A percentile compares a stretch with the other conserved stretches of the same genome.
Conservation (phyloP, 192 early-diverging fungal genomes). For the Borealophlyctis nickersoniae region DNA sequence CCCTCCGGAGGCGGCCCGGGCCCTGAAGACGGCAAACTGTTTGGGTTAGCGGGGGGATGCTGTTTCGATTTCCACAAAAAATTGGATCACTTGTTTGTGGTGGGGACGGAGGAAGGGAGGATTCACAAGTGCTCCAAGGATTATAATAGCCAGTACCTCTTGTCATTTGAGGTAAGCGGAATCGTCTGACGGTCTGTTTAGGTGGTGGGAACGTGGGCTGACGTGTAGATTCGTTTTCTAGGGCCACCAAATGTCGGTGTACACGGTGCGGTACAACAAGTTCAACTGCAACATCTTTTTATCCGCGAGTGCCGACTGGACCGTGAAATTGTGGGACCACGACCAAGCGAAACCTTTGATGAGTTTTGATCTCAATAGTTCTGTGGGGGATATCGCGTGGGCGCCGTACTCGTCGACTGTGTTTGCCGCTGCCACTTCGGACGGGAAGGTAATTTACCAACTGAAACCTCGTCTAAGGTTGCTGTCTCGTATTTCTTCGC, state of each 20-base stretch:
- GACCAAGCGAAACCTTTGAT: conserved; percentile 48
- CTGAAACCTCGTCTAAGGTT: conserved; percentile 11
- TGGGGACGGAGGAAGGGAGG: conserved; percentile 63
- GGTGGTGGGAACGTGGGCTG: background rate
- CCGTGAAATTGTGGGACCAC: conserved; percentile 64
- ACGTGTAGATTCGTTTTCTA: conserved; percentile 13
- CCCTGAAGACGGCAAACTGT: conserved; percentile 45
- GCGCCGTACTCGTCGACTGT: conserved; percentile 63
- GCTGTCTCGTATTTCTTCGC: conserved; percentile 1
- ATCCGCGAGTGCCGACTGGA: conserved; percentile 59
- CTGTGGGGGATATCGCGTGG: conserved; percentile 62
- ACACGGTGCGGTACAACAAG: conserved; percentile 56
- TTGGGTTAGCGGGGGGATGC: conserved; percentile 52
- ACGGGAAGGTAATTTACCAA: conserved; percentile 49
- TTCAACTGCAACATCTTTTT: conserved; percentile 55
- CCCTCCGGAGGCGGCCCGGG: conserved; percentile 4
- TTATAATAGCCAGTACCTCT: conserved; percentile 56
- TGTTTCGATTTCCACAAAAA: conserved; percentile 64
- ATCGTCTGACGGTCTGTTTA: background rate
- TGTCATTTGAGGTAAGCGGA: conserved; percentile 51
- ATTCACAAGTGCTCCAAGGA: conserved; percentile 63
- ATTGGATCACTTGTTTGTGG: conserved; percentile 57
- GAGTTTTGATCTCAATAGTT: conserved; percentile 55
- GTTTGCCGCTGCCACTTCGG: conserved; percentile 58
- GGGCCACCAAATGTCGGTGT: conserved; percentile 65